These are phyloP conservation scores for Leccinum disarticulatum DNA, from an alignment of 768 basidiomycete species.

Conservation along the genomic window DNA sequence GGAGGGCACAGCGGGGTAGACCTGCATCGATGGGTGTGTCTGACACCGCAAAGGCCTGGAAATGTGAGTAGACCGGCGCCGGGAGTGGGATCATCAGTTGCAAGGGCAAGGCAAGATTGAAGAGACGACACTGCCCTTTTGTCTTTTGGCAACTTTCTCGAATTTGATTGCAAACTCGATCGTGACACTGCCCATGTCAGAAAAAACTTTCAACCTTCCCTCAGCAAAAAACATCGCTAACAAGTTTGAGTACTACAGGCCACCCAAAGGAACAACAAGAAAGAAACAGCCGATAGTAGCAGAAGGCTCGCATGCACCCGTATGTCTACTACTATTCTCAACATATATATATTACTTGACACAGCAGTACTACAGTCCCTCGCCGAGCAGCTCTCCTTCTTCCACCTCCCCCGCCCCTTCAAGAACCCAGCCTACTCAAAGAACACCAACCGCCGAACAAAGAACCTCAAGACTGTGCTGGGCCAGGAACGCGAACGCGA, in stretches of 20 bases:
- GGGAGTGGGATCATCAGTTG: background rate
- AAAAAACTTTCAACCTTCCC: no score
- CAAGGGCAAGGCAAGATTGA: no score
- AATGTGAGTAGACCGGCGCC: no score
- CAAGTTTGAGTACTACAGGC: conserved; percentile 12
- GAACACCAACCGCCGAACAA: conserved; percentile 69
- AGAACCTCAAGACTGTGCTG: conserved; percentile 78
- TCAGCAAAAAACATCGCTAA: background rate
- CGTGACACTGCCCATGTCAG: background rate
- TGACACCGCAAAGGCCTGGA: background rate
- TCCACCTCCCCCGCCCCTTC: conserved; percentile 70
- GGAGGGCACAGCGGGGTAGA: conserved; percentile 36
- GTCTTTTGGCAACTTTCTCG: no score
- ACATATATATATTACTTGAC: no score
- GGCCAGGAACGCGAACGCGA: conserved; percentile 79
- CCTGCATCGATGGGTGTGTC: conserved; percentile 5
- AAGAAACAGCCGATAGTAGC: conserved; percentile 9
- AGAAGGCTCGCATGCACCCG: conserved; percentile 19
- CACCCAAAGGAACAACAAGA: conserved; percentile 29
- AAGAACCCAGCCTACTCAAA: conserved; percentile 72
- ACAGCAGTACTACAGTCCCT: conserved; percentile 50
- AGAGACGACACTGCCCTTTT: no score
- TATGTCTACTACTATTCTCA: conserved; percentile 12
- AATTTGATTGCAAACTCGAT: background rate
- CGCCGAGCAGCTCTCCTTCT: conserved; percentile 72